These are phyloP conservation scores for Eucalyptus marginata DNA, from an alignment of 345 rosid species.

Conservation along the genomic window DNA sequence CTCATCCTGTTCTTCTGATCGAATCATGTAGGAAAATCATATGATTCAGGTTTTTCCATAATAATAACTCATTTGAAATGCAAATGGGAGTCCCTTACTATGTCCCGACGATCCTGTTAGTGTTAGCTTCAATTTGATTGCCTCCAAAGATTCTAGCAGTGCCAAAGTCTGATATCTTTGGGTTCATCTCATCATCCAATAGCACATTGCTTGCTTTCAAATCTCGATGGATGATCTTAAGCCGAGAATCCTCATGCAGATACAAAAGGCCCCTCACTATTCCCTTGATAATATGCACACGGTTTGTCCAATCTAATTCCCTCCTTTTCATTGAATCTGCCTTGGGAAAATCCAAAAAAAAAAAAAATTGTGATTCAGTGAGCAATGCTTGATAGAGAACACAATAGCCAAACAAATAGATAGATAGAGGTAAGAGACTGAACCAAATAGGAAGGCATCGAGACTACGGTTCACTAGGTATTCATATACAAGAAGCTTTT, in stretches of 20 bases:
- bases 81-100: conserved; percentile 13
- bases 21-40: not conserved
- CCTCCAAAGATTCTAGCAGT: conserved; percentile 44
- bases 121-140: conserved; percentile 3
- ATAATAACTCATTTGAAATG: not conserved
- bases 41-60: not conserved
- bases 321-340: conserved; percentile 16
- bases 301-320: conserved; percentile 27
- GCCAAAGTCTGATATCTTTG: conserved; percentile 50
- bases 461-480: conserved; percentile 37
- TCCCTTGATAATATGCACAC: conserved; percentile 19
- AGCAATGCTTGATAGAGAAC: too few relatives aligned
- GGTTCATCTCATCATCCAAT: conserved; percentile 36
- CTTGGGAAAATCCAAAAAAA: not conserved
- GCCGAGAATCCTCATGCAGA: conserved; percentile 44
- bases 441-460: conserved; percentile 30
- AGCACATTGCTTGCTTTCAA: conserved; percentile 39
- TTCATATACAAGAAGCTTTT: conserved; percentile 39
- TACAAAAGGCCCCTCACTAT: conserved; percentile 38
- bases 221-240: conserved; percentile 38
- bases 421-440: not conserved
- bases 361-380: not conserved
- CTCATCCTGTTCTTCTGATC: not conserved
- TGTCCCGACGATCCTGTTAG: conserved; percentile 39
- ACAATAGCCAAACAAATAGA: not conserved